A percentile compares a stretch with the other conserved stretches of the same genome.
phyloP scores from a whole-genome alignment of 2,329 filamentous ascomycete species.

The Chaetomium sp. region DNA sequence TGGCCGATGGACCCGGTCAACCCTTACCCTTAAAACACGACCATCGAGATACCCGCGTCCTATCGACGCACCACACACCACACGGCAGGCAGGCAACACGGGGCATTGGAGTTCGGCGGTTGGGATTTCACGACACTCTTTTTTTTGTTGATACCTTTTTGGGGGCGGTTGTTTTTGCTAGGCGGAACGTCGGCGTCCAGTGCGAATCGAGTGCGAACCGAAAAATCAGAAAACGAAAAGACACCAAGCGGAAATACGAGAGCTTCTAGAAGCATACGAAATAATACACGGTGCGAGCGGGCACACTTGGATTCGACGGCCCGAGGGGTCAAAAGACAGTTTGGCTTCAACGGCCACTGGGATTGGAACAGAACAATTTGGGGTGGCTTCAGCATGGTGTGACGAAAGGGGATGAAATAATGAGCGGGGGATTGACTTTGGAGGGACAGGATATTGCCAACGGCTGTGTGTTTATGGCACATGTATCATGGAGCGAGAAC shows the following conservation, averaged over 20 bases:
- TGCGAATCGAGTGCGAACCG: constrained; percentile 18
- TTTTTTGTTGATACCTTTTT: constrained; percentile 27
- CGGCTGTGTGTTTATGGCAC: constrained; percentile 2
- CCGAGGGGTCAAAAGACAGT: neutral
- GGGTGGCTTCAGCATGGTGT: neutral
- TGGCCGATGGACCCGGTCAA: constrained; percentile 63
- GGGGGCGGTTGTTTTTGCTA: constrained; percentile 10
- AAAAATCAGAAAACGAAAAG: neutral
- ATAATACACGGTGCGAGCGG: constrained; percentile 24
- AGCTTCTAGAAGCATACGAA: neutral
- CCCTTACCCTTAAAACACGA: constrained; percentile 34
- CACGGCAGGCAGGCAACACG: neutral
- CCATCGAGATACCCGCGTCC: constrained; percentile 25
- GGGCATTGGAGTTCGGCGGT: constrained; percentile 25
- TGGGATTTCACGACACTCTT: constrained; percentile 26
- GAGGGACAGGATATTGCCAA: neutral
- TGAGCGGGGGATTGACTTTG: constrained; percentile 1
- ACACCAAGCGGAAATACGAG: neutral
- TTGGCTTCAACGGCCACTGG: neutral
- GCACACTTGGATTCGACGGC: constrained; percentile 13
- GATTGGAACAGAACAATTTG: neutral
- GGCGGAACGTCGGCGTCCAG: constrained; percentile 21
- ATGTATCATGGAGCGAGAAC: constrained; percentile 23
- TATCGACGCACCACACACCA: constrained; percentile 3
- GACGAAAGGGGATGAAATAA: neutral